A percentile compares a stretch with the other conserved stretches of the same genome.
These are phyloP conservation scores for Senecio squalidus DNA, from an alignment of 140 eudicot species.

Conservation along the genomic window DNA sequence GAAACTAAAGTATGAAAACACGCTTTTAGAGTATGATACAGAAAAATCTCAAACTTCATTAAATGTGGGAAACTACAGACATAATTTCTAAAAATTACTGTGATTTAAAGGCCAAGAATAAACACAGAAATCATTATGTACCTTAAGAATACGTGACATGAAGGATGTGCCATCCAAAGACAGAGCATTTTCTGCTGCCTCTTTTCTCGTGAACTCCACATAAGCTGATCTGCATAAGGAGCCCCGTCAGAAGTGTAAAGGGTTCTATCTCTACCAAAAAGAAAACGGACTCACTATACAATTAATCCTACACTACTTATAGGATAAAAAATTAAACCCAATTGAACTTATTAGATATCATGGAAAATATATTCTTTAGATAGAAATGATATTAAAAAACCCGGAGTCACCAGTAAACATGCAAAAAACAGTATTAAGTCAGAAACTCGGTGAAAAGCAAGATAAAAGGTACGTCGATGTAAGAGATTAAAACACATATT, in stretches of 20 bases:
- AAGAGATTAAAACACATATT: too few species aligned
- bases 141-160: conserved; percentile 93
- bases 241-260: neutral
- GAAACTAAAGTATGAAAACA: neutral
- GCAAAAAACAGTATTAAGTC: neutral
- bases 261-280: conserved; percentile 1
- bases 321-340: neutral
- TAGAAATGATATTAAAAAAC: neutral
- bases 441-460: neutral
- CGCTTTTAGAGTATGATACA: neutral
- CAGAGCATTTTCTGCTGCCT: conserved; percentile 81
- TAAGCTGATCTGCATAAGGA: conserved; percentile 76
- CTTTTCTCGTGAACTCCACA: conserved; percentile 80
- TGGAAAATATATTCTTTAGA: neutral
- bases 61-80: neutral
- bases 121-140: conserved; percentile 12
- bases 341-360: neutral
- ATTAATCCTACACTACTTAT: neutral
- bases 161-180: conserved; percentile 86
- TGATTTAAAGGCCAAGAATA: neutral
- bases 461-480: too few species aligned
- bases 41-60: neutral
- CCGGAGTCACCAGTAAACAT: neutral
- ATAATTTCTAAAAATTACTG: neutral
- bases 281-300: conserved; percentile 4